Evolutionary conservation across 2,329 filamentous ascomycete genomes (phyloP), one percentile per base, ranked within the genome.

Genomic region (Aquanectria penicillioides): DNA sequence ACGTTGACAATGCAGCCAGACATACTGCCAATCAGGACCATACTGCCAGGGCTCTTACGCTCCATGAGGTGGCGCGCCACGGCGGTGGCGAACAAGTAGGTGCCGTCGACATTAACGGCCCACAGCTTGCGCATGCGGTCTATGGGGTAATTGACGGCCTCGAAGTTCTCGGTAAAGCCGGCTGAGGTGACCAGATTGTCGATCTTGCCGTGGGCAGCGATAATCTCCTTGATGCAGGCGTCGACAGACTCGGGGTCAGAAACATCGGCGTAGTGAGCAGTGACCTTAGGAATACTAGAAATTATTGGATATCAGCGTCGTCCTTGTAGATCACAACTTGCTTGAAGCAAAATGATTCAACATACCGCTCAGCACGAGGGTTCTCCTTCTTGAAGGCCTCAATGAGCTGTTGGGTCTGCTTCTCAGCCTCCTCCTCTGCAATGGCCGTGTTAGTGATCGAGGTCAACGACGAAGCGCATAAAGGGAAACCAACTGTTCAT

Each of bases 21-120:
- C 94, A 98, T 98, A 84, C 91, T 95, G 23, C 94, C 94, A 71
- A 97, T 95, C 81, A 97, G 91, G 69, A 97, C 92, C 75, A 98
- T 94, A 79, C 90, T 95, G 37, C 94, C 94, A 1, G 86, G 81
- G 5, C 85, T 81, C 74, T 94, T 88, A 71, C 92, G 87, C 73
- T 89, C 88, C 87, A 97, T 95, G 63, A 97, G 80, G 73, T 97
- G 94, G 73, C 92, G 91, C 26, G 94, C 94, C 8, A 97, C 90
- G 5, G 86, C 87, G 20, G 89, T 90, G 4, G 94, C 92, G 73
- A 94, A 97, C 29, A 97, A 82, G 75, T 96, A 97, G 52, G 94
- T 97, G 18, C 94, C 94, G 71, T 89, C 92, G 2, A 98, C 93
- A 66, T 97, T 97, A 73, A 97, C 94, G 46, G 88, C 89, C 93